phyloP scores from a whole-genome alignment of 306 rosid species.

The Trifolium repens region DNA sequence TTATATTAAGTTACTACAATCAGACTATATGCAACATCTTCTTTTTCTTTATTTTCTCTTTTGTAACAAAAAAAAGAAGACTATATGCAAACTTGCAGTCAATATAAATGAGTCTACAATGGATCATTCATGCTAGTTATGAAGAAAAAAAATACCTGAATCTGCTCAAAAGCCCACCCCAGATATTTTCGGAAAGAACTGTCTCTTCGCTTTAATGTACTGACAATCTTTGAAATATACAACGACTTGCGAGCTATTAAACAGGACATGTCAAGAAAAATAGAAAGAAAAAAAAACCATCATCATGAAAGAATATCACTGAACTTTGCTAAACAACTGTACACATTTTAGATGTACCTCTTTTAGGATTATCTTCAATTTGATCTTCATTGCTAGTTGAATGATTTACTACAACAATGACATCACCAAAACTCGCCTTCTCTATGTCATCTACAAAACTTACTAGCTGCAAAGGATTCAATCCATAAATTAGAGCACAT shows the following conservation, averaged over 20 bases:
- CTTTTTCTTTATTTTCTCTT: too few relatives aligned
- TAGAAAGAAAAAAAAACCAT: conserved; percentile 7
- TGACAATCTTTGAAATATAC: conserved; percentile 53
- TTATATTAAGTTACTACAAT: background rate
- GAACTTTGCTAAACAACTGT: conserved; percentile 29
- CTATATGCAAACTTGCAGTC: conserved; percentile 14
- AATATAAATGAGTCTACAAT: background rate
- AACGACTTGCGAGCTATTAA: conserved; percentile 58
- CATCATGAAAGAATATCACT: conserved; percentile 17
- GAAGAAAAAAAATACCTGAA: conserved; percentile 57
- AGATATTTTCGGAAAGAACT: conserved; percentile 58
- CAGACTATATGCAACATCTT: background rate
- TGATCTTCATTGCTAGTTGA: conserved; percentile 43
- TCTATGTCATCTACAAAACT: conserved; percentile 54
- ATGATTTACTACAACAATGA: conserved; percentile 47
- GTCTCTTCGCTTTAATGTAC: conserved; percentile 70
- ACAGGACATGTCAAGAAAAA: conserved; percentile 43
- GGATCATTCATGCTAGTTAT: conserved; percentile 15
- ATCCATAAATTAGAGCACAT: conserved; percentile 39
- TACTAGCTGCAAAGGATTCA: conserved; percentile 58
- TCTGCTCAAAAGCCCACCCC: conserved; percentile 60
- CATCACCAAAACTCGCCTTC: conserved; percentile 52
- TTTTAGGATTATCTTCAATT: conserved; percentile 40
- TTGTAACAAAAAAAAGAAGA: background rate
- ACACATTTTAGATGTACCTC: conserved; percentile 52